These are phyloP conservation scores for Alternaria triticimaculans DNA, from an alignment of 2,329 filamentous ascomycete species.

Conservation along the genomic window DNA sequence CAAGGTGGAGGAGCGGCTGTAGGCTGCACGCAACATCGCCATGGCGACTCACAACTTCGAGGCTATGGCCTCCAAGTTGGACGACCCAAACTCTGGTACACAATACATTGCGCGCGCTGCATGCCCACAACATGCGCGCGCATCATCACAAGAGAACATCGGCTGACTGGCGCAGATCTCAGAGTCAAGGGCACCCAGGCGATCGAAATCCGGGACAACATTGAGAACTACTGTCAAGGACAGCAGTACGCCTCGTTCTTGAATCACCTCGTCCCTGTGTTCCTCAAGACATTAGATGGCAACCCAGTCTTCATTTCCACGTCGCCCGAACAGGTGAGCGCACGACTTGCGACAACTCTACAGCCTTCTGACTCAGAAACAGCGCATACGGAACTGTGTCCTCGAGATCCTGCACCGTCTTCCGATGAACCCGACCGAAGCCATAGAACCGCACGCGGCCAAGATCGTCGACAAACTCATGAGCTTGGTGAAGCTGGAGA, in stretches of 20 bases:
- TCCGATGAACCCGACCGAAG: slow-evolving; percentile 75
- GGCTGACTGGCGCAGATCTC: slow-evolving; percentile 65
- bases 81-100: slow-evolving; percentile 51
- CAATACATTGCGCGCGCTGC: background rate
- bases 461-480: slow-evolving; percentile 92
- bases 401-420: slow-evolving; percentile 94
- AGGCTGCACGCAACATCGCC: slow-evolving; percentile 31
- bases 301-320: slow-evolving; percentile 90
- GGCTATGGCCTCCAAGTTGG: slow-evolving; percentile 55
- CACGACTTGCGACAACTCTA: slow-evolving; percentile 9
- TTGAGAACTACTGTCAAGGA: slow-evolving; percentile 85
- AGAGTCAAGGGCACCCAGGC: slow-evolving; percentile 83
- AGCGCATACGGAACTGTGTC: slow-evolving; percentile 86
- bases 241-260: slow-evolving; percentile 81
- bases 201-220: slow-evolving; percentile 84
- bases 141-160: background rate
- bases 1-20: slow-evolving; percentile 28
- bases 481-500: slow-evolving; percentile 85
- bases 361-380: slow-evolving; percentile 50
- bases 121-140: slow-evolving; percentile 4
- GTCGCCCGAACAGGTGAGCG: slow-evolving; percentile 81
- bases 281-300: slow-evolving; percentile 83
- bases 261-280: slow-evolving; percentile 85
- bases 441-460: slow-evolving; percentile 84
- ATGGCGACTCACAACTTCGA: slow-evolving; percentile 55